A percentile compares a stretch with the other conserved stretches of the same genome.
Evolutionary conservation across 2,329 filamentous ascomycete genomes (phyloP).

Genomic region (Periconia macrospinosa): DNA sequence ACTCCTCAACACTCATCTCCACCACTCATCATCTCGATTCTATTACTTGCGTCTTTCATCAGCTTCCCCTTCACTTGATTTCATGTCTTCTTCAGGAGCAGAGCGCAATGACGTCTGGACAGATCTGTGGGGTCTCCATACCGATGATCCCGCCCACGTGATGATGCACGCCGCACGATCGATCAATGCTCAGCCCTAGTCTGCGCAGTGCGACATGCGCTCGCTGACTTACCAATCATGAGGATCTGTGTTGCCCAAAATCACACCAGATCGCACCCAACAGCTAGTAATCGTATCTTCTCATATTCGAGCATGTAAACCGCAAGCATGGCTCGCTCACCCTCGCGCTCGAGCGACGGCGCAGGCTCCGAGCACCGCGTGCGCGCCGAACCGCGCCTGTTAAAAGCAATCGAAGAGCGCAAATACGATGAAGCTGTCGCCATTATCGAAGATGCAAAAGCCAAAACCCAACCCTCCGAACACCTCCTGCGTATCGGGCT

Average conservation of each 20-base stretch:
- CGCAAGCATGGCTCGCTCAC: constrained; percentile 35
- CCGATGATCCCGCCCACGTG: constrained; percentile 24
- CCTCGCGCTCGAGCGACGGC: constrained; percentile 40
- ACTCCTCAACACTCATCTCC: no score
- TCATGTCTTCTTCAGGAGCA: no score
- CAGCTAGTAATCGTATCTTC: background rate
- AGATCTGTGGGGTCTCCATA: background rate
- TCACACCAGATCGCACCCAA: background rate
- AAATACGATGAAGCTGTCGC: constrained; percentile 33
- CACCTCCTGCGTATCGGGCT: constrained; percentile 41
- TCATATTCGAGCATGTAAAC: constrained; percentile 11
- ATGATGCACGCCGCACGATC: constrained; percentile 21
- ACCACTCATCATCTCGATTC: no score
- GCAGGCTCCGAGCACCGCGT: constrained; percentile 27
- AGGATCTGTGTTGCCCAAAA: background rate
- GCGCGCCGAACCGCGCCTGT: constrained; percentile 37
- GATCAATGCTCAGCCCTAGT: background rate
- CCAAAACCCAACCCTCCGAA: constrained; percentile 33
- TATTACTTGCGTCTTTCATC: background rate
- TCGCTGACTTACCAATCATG: background rate
- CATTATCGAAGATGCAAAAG: constrained; percentile 39
- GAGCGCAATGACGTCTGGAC: no score
- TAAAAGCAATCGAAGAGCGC: constrained; percentile 39
- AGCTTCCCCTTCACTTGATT: background rate
- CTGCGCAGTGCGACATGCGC: background rate